Evolutionary conservation across 2,329 filamentous ascomycete species (phyloP).

Genomic region (Cryphonectria nitschkei): DNA sequence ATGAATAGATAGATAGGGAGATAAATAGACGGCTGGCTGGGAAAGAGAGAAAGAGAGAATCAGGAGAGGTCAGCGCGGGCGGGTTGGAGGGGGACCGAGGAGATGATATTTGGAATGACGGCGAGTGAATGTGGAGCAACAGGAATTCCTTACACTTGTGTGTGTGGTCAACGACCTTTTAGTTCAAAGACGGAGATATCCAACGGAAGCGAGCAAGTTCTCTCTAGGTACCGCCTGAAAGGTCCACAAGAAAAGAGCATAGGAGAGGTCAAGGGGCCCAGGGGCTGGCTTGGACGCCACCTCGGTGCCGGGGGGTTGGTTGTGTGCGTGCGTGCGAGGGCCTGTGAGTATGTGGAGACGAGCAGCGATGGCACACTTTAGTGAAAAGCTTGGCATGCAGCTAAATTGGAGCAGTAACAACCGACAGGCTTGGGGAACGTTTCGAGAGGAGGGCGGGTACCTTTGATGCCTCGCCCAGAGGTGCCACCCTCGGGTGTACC

Average conservation of each 20-base stretch:
- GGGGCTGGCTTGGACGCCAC: constrained; percentile 23
- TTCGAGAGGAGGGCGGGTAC: constrained; percentile 13
- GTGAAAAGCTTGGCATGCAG: constrained; percentile 29
- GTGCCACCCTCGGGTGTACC: neutral
- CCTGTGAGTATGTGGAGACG: constrained; percentile 17
- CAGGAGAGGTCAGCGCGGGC: constrained; percentile 9
- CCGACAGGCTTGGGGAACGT: constrained; percentile 21
- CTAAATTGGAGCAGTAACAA: constrained; percentile 10
- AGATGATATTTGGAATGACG: constrained; percentile 26
- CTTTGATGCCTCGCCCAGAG: neutral
- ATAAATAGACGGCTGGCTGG: neutral
- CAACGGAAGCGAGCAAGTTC: constrained; percentile 24
- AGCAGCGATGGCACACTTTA: constrained; percentile 26
- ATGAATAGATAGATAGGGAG: neutral
- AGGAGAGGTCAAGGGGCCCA: constrained; percentile 16
- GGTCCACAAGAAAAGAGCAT: constrained; percentile 18
- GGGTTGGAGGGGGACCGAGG: constrained; percentile 17
- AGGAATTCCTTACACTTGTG: constrained; percentile 7
- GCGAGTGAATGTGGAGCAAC: constrained; percentile 25
- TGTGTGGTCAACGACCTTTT: constrained; percentile 17
- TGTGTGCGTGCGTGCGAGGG: constrained; percentile 12
- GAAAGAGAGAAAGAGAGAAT: neutral
- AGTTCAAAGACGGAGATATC: constrained; percentile 24
- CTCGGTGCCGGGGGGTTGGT: constrained; percentile 26
- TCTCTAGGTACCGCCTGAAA: constrained; percentile 16